These are phyloP conservation scores for Chrysanthemum lavandulifolium DNA, from an alignment of 129 eudicot species.

Conservation along the genomic window DNA sequence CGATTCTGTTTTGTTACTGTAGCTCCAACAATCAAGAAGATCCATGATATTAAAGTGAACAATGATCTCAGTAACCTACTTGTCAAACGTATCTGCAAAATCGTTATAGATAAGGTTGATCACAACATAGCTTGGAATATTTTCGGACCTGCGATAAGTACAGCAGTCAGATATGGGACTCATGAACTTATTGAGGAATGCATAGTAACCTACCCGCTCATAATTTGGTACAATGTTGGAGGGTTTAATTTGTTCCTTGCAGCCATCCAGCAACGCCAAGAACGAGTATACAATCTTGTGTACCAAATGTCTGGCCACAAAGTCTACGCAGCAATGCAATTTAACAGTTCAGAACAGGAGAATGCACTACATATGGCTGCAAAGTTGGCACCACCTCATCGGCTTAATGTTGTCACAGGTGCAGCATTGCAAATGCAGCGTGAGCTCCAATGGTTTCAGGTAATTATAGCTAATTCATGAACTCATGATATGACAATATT, in stretches of 20 bases:
- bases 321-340: background rate
- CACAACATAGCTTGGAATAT: background rate
- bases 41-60: conserved; percentile 15
- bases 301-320: conserved; percentile 5
- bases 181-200: conserved; percentile 14
- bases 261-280: conserved; percentile 10
- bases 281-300: conserved; percentile 16
- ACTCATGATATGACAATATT: too few relatives aligned
- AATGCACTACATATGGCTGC: conserved; percentile 45
- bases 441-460: conserved; percentile 17
- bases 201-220: conserved; percentile 9
- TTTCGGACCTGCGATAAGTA: background rate
- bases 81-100: conserved; percentile 1
- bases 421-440: conserved; percentile 26
- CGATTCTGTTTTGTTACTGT: background rate
- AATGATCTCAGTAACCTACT: background rate
- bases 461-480: background rate
- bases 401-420: conserved; percentile 31
- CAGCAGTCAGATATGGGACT: conserved; percentile 3
- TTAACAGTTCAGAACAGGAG: background rate
- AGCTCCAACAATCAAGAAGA: background rate
- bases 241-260: conserved; percentile 2
- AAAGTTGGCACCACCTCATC: conserved; percentile 30
- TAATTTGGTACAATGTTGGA: conserved; percentile 2
- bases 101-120: background rate